Conservation (phyloP, 2,329 filamentous ascomycete species). For the Ascochyta lentis region DNA sequence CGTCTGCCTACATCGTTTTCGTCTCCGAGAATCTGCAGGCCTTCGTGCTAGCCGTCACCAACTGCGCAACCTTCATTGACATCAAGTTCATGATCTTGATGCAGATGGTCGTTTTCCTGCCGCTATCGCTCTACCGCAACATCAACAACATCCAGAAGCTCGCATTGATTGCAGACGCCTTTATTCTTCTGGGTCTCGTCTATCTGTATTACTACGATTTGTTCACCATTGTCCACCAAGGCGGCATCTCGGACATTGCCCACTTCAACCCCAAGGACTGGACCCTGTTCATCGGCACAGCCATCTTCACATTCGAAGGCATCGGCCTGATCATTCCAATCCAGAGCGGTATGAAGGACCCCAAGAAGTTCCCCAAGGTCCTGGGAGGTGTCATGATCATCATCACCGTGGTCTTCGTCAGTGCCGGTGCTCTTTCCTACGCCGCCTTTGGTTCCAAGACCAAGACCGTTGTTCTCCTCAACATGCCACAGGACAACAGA, state of each 20-base stretch:
- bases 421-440: slow-evolving; percentile 92
- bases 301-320: slow-evolving; percentile 98
- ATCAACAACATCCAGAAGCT: slow-evolving; percentile 98
- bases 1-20: slow-evolving; percentile 95
- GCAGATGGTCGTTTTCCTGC: slow-evolving; percentile 94
- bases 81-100: slow-evolving; percentile 91
- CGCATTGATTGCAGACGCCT: slow-evolving; percentile 89
- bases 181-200: slow-evolving; percentile 89
- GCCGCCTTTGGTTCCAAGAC: slow-evolving; percentile 95
- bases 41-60: slow-evolving; percentile 87
- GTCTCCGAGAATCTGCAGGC: slow-evolving; percentile 95
- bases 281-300: slow-evolving; percentile 98
- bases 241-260: slow-evolving; percentile 82
- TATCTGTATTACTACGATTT: slow-evolving; percentile 98
- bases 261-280: slow-evolving; percentile 90
- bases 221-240: slow-evolving; percentile 74
- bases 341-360: slow-evolving; percentile 94
- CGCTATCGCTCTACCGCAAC: slow-evolving; percentile 90
- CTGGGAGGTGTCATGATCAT: slow-evolving; percentile 92
- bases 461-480: slow-evolving; percentile 94
- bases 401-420: slow-evolving; percentile 88
- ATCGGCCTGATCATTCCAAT: slow-evolving; percentile 98
- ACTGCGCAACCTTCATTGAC: slow-evolving; percentile 84
- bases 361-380: slow-evolving; percentile 87
- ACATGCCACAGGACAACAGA: slow-evolving; percentile 93